phyloP scores from a whole-genome alignment of 1,139 yeast species.

The Insectozyma bohioensis region DNA sequence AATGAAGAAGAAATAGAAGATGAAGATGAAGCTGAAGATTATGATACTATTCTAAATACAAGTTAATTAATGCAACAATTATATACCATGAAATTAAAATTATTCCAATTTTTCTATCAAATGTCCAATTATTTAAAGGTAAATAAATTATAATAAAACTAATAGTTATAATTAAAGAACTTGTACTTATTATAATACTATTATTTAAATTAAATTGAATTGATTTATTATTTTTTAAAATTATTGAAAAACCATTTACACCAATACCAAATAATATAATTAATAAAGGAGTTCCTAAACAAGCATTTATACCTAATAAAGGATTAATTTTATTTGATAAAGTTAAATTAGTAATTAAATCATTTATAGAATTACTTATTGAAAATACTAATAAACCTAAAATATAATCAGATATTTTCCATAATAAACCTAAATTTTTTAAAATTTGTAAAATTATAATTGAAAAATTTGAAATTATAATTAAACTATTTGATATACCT shows the following conservation, averaged over 20 bases:
- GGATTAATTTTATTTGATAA: conserved; percentile 35
- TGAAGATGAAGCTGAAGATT: background rate
- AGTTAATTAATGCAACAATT: background rate
- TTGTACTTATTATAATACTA: conserved; percentile 27
- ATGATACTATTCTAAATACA: background rate
- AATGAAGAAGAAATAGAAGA: background rate
- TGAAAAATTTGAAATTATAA: conserved; percentile 31
- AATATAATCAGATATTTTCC: conserved; percentile 39
- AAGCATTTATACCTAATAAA: conserved; percentile 39
- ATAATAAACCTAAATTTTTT: conserved; percentile 39
- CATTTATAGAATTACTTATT: conserved; percentile 41
- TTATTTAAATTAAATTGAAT: conserved; percentile 25
- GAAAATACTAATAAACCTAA: conserved; percentile 43
- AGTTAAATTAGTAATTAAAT: conserved; percentile 41
- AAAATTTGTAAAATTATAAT: conserved; percentile 27
- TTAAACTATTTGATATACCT: conserved; percentile 29
- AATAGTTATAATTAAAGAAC: conserved; percentile 26
- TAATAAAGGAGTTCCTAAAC: conserved; percentile 44
- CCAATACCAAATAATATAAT: conserved; percentile 42
- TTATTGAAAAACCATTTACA: conserved; percentile 28
- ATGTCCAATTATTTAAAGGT: conserved; percentile 35
- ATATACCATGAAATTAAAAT: conserved; percentile 22
- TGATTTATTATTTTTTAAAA: conserved; percentile 10
- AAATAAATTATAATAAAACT: conserved; percentile 27
- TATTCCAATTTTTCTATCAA: conserved; percentile 32